Evolutionary conservation across 768 basidiomycete genomes (phyloP).

Genomic region (Paxillus involutus): DNA sequence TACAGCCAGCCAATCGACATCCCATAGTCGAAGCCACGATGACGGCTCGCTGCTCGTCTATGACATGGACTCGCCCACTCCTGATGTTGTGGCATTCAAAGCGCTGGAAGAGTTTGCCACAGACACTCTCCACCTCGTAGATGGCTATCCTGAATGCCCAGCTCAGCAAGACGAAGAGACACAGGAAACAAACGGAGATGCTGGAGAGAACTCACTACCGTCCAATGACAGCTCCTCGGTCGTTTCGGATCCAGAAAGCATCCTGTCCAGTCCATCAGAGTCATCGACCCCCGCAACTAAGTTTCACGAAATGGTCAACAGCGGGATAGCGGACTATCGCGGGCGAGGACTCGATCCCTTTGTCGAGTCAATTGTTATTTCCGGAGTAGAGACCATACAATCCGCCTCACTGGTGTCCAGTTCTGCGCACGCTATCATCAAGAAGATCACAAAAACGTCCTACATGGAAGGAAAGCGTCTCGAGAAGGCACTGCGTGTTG

Average conservation of each 20-base stretch:
- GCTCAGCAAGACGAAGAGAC: neutral
- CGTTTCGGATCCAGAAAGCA: conserved; percentile 13
- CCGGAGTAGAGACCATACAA: conserved; percentile 1
- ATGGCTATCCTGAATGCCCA: neutral
- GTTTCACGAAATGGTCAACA: conserved; percentile 12
- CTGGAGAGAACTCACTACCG: neutral
- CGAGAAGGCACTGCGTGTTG: conserved; percentile 3
- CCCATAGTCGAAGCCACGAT: neutral
- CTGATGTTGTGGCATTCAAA: conserved; percentile 1
- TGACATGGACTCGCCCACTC: neutral
- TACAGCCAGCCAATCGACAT: neutral
- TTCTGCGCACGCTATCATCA: neutral
- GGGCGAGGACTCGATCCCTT: neutral
- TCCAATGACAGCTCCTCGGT: neutral
- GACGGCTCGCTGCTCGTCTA: conserved; percentile 4
- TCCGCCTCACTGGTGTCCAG: conserved; percentile 2
- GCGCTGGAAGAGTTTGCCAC: neutral
- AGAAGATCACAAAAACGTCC: neutral
- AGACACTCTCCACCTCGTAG: neutral
- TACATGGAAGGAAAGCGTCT: conserved; percentile 1
- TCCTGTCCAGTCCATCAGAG: neutral
- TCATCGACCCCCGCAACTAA: conserved; percentile 1
- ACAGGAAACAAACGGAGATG: neutral
- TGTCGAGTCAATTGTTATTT: conserved; percentile 2
- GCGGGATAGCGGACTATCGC: neutral